Evolutionary conservation across 2,329 filamentous ascomycete species (phyloP), one percentile per base, ranked within the genome.

Genomic region (Pseudogymnoascus sp.): DNA sequence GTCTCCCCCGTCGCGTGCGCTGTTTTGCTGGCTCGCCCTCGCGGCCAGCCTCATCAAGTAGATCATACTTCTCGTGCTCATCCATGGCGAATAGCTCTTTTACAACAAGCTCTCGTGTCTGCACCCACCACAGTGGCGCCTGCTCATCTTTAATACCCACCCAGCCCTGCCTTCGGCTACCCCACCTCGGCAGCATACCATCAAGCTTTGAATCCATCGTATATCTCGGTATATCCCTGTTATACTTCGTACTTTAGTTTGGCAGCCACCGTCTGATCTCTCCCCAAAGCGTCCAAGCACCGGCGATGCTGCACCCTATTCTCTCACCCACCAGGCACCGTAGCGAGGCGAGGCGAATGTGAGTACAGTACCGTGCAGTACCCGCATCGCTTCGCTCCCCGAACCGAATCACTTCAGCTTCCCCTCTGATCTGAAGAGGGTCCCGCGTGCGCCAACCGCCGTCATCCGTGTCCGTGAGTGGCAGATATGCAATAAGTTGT

Each of bases 1-100:
- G 28, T 25, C 44, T 62, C 42, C 59, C 38, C 11, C 35, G 21
- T 4, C 59, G 14, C 59, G 35, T 60, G 33, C 59, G 33, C 59
- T 40, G 35, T 40, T 16, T 60, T 10, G 18, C 23, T 14, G 33
- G 35, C 59, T 60, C 21, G 21, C 38, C 59, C 35, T 56, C 50
- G n/a, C 28, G 28, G 16, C 28, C 50, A 18, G 50, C 50, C n/a
- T 56, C 50, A 56, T 38, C 33, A 60, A 60, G 59, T 5, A 60
- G 25, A 40, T 31, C 35, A 40, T 40, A 42, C 33, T 60, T 60
- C 59, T 60, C 33, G 38, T 38, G 33, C 33, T 60, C 59, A 28
- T 60, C 59, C 59, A 60, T 60, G 7, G 21, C 59, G 33, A 60
- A 60, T 60, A 60, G 25, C 35, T 60, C 59, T 16, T 60, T 42